These are phyloP conservation scores for Geosiphon pyriformis DNA, from an alignment of 192 early-diverging fungal species.

Conservation along the genomic window DNA sequence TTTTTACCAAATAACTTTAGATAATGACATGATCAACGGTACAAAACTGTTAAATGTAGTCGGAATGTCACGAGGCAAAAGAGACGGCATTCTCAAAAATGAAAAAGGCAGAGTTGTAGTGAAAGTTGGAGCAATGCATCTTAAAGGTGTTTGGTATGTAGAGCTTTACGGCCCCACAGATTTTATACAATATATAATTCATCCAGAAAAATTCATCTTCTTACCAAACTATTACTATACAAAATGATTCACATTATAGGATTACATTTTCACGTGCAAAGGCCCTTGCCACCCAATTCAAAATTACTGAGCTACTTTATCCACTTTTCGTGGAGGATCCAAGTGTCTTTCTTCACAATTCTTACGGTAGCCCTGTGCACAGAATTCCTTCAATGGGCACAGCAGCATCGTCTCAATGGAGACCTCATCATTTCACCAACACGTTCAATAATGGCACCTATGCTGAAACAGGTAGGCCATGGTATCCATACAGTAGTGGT, in stretches of 20 bases:
- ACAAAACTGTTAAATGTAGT: constrained; percentile 83
- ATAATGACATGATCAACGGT: constrained; percentile 83
- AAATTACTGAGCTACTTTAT: constrained; percentile 66
- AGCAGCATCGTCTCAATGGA: constrained; percentile 10
- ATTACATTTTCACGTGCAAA: constrained; percentile 65
- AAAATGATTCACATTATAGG: constrained; percentile 22
- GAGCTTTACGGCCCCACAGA: background rate
- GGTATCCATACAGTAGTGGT: constrained; percentile 20
- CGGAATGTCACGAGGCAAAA: constrained; percentile 81
- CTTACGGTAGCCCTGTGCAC: constrained; percentile 2
- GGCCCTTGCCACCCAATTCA: constrained; percentile 62
- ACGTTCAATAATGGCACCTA: constrained; percentile 14
- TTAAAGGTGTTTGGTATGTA: constrained; percentile 80
- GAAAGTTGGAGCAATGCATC: constrained; percentile 81
- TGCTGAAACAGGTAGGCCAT: constrained; percentile 4
- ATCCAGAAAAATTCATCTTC: background rate
- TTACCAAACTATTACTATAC: background rate
- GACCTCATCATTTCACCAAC: constrained; percentile 11
- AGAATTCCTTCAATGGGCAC: constrained; percentile 18
- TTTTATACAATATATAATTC: too few relatives aligned
- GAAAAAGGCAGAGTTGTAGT: constrained; percentile 81
- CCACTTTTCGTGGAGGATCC: constrained; percentile 75
- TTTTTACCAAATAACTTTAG: constrained; percentile 37
- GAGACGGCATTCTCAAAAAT: constrained; percentile 82
- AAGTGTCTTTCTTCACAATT: constrained; percentile 46